Evolutionary conservation across 208 protist genomes (phyloP), one percentile per base, ranked within the genome.

Genomic region (Leptomonas pyrrhocoris): DNA sequence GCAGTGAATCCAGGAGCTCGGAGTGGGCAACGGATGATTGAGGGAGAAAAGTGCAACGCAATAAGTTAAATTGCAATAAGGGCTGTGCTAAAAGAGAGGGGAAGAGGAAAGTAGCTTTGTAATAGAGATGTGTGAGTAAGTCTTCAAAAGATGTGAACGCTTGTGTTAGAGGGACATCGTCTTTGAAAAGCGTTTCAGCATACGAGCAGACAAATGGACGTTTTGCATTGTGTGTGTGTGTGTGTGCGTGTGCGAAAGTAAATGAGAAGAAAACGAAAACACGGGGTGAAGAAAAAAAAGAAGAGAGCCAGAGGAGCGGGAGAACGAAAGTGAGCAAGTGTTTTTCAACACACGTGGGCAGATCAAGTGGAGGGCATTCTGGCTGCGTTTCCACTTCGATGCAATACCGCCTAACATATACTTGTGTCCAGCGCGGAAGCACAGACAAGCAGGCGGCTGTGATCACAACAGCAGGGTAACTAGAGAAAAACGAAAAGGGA

Each of bases 121-220:
- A 38, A 59, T 40, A 43, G 40, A 49, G 31, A 31, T 58, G 38
- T 70, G 50, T 70, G 53, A 23, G 53, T 34, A 61, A 46, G 50
- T 45, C 18, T 59, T 48, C 50, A 51, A 57, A 59, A 53, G 13
- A 2, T 59, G 11, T 23, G 19, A 8, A 46, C 45, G 48, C 28
- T 67, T 48, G 5, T 19, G 48, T 57, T 40, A 67, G 30, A 57
- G 61, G 48, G 61, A 65, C 61, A 67, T 67, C 23, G 61, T 67
- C 61, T 67, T 4, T 40, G 28, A 34, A 23, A 46, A 42, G 9
- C 21, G 43, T 45, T 54, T 57, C 6, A 66, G 58, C 25, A 55
- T n/a, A 49, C 55, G 27, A 21, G 38, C 49, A 45, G 3, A 21
- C 43, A 18, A 19, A 19, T 34, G 2, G 16, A 45, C 27, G 2